Evolutionary conservation across 345 rosid species (phyloP).

Genomic region (Microthlaspi erraticum): DNA sequence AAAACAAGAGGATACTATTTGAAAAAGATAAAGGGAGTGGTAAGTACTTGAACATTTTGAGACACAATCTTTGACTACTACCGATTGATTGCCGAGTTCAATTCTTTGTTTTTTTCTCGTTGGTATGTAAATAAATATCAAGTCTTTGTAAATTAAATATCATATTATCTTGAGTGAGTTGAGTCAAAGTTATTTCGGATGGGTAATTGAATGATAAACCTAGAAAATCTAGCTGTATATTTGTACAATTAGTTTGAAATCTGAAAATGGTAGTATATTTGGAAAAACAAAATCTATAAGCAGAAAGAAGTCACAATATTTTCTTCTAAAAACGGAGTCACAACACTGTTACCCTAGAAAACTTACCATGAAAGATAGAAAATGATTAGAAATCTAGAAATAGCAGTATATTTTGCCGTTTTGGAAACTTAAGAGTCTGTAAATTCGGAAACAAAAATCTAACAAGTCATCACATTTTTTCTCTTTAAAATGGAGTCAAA

Average conservation of each 20-base stretch:
- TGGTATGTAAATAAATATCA: neutral
- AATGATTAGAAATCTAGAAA: neutral
- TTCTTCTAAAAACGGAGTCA: neutral
- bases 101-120: neutral
- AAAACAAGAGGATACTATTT: neutral
- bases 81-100: neutral
- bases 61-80: neutral
- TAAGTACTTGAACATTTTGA: slow-evolving; percentile 1
- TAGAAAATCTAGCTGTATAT: neutral
- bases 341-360: neutral
- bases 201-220: neutral
- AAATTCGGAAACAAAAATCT: neutral
- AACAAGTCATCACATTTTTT: neutral
- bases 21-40: neutral
- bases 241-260: slow-evolving; percentile 15
- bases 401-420: neutral
- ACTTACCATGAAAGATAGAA: neutral
- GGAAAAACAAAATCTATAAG: neutral
- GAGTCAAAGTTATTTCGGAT: neutral
- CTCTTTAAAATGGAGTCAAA: slow-evolving; percentile 13
- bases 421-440: no score
- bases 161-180: neutral
- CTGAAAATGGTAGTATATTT: neutral
- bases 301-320: neutral
- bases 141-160: neutral